Percentiles rank a stretch among this genome's conserved stretches.
Evolutionary conservation across 208 protist species (phyloP).

Genomic region (Leishmania arabica): DNA sequence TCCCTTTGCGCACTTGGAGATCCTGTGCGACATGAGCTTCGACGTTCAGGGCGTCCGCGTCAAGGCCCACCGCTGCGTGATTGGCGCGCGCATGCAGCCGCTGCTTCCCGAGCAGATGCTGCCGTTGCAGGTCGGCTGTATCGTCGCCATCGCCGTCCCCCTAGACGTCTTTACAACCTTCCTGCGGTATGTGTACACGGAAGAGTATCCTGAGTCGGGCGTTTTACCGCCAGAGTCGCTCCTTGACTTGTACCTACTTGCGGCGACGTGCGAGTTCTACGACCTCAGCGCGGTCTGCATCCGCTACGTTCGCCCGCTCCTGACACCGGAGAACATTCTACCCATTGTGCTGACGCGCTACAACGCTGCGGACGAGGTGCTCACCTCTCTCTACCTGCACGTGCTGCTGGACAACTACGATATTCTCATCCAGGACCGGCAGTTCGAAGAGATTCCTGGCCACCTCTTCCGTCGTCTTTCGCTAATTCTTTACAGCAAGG

Average conservation of each 20-base stretch:
- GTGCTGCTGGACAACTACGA: slow-evolving; percentile 89
- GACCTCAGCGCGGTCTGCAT: slow-evolving; percentile 77
- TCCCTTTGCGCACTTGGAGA: slow-evolving; percentile 83
- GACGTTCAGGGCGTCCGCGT: slow-evolving; percentile 82
- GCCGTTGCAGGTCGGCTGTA: slow-evolving; percentile 76
- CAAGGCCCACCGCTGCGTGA: slow-evolving; percentile 89
- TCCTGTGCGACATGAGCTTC: slow-evolving; percentile 87
- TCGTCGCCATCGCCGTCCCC: slow-evolving; percentile 76
- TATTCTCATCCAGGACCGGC: slow-evolving; percentile 78
- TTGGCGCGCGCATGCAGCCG: slow-evolving; percentile 79
- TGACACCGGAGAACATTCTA: slow-evolving; percentile 85
- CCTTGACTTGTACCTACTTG: slow-evolving; percentile 83
- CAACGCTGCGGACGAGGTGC: slow-evolving; percentile 84
- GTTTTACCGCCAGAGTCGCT: slow-evolving; percentile 75
- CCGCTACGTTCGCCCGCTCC: slow-evolving; percentile 66
- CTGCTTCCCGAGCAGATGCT: slow-evolving; percentile 79
- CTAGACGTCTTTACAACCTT: slow-evolving; percentile 86
- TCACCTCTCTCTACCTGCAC: slow-evolving; percentile 81
- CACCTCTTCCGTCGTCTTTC: slow-evolving; percentile 90
- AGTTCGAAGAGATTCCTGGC: slow-evolving; percentile 90
- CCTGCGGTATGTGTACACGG: slow-evolving; percentile 87
- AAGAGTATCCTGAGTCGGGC: slow-evolving; percentile 81
- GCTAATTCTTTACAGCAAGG: slow-evolving; percentile 72
- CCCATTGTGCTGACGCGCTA: slow-evolving; percentile 83
- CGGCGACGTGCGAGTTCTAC: slow-evolving; percentile 82